Evolutionary conservation across 345 rosid genomes (phyloP), one percentile per base, ranked within the genome.

Genomic region (Excoecaria cochinchinensis): DNA sequence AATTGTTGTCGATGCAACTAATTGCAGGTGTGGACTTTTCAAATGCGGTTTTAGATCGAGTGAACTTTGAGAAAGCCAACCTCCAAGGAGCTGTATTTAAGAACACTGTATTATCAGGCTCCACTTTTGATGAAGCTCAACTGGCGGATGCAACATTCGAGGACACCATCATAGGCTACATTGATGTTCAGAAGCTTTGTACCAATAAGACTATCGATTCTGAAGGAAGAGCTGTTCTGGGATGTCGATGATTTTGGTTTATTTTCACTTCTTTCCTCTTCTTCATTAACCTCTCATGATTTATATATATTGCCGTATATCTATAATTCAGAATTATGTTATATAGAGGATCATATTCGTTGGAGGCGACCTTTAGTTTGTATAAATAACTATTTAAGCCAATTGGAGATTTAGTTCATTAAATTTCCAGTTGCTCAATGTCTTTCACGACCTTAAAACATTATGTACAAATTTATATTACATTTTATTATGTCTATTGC

Each of bases 1-100:
- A 53, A 53, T 17, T 11, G 64, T 21, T 60, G n/a, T 31, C 10
- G 4, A 11, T 40, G 14, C 52, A 55, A 62, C 64, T 50, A 4
- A 57, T 48, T 84, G 81, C 87, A 95, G 98, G 97, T 42, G 86
- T 81, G 22, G 81, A 95, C 88, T 95, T 92, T 87, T 82, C 93
- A 0, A 89, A 95, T 82, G 97, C 98, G 47, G 98, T 95, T 53
- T 40, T 95, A 17, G 99, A 95, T 68, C 85, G 98, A 39, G 99
- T 95, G 11, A 90, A 89, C 60, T 93, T 95, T 16, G 84, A 58
- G 72, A 92, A 92, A 76, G 92, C 97, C 0, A 74, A 91, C 84
- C 89, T 92, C 36, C 80, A 85, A 83, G 98, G 98, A 77, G 97
- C 92, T 10, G 82, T 89, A 69, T 95, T 92, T 64, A 91, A 59